A percentile compares a stretch with the other conserved stretches of the same genome.
Conservation (phyloP, 768 basidiomycete genomes). For the Tremella mesenterica region DNA sequence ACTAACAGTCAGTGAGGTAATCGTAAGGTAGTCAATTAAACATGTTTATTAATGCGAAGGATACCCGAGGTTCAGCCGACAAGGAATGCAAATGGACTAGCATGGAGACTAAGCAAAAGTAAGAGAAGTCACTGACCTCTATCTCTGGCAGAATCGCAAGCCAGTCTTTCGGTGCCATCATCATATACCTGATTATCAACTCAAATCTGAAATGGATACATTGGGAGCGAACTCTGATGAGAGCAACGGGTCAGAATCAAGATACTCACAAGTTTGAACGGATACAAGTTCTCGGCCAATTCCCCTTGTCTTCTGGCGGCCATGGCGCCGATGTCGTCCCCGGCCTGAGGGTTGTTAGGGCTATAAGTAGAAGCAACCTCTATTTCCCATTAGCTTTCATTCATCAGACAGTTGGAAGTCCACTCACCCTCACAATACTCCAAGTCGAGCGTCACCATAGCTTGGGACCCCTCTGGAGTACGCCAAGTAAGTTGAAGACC, state of each 20-base stretch:
- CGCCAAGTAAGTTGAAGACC: slow-evolving; percentile 81
- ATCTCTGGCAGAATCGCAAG: slow-evolving; percentile 77
- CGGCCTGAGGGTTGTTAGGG: slow-evolving; percentile 67
- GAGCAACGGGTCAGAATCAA: neutral
- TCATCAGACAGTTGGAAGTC: neutral
- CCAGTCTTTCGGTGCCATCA: slow-evolving; percentile 80
- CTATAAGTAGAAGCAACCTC: slow-evolving; percentile 76
- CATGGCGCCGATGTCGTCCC: slow-evolving; percentile 76
- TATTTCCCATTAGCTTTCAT: neutral
- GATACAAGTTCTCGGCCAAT: slow-evolving; percentile 63
- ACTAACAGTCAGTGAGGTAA: slow-evolving; percentile 44
- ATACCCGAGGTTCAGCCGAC: too few species aligned
- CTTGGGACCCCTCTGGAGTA: slow-evolving; percentile 69
- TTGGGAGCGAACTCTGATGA: neutral
- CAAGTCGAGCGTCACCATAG: slow-evolving; percentile 76
- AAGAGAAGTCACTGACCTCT: too few species aligned
- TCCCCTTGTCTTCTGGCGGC: slow-evolving; percentile 55
- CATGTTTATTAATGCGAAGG: too few species aligned
- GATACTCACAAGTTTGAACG: slow-evolving; percentile 61
- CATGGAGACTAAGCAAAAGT: too few species aligned
- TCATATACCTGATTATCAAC: slow-evolving; percentile 53
- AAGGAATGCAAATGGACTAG: slow-evolving; percentile 5
- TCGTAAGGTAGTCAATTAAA: too few species aligned
- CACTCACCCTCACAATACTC: slow-evolving; percentile 56
- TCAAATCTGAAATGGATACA: neutral